Evolutionary conservation across 2,329 filamentous ascomycete genomes (phyloP).

Genomic region (Fusarium secorum): DNA sequence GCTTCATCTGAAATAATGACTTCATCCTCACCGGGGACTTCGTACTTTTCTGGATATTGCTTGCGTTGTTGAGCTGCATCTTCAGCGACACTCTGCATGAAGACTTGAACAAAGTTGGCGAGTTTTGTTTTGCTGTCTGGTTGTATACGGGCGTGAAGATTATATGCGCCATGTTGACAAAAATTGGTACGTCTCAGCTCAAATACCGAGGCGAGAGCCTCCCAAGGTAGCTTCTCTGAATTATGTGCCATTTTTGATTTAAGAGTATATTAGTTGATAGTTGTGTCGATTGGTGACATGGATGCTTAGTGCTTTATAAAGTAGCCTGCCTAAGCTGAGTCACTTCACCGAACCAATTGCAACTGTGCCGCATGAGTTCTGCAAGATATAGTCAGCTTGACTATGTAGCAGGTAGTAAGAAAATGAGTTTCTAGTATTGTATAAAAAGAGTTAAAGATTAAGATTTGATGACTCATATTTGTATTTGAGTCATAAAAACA

Average conservation of each 20-base stretch:
- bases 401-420: too few species aligned
- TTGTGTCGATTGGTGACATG: too few species aligned
- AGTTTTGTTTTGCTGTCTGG: not conserved
- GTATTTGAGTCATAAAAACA: too few species aligned
- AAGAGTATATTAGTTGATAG: too few species aligned
- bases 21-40: not conserved
- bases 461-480: too few species aligned
- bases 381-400: not conserved
- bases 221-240: constrained; percentile 16
- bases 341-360: not conserved
- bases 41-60: not conserved
- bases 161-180: constrained; percentile 7
- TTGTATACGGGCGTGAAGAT: constrained; percentile 11
- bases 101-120: not conserved
- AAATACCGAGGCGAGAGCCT: not conserved
- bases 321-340: not conserved
- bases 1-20: not conserved
- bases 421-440: too few species aligned
- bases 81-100: not conserved
- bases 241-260: constrained; percentile 1
- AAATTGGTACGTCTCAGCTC: constrained; percentile 4
- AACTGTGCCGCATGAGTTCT: not conserved
- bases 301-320: too few species aligned
- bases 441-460: too few species aligned
- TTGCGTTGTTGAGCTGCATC: not conserved